Conservation (phyloP, 371 early-diverging fungal genomes). For the Mucor piriformis region DNA sequence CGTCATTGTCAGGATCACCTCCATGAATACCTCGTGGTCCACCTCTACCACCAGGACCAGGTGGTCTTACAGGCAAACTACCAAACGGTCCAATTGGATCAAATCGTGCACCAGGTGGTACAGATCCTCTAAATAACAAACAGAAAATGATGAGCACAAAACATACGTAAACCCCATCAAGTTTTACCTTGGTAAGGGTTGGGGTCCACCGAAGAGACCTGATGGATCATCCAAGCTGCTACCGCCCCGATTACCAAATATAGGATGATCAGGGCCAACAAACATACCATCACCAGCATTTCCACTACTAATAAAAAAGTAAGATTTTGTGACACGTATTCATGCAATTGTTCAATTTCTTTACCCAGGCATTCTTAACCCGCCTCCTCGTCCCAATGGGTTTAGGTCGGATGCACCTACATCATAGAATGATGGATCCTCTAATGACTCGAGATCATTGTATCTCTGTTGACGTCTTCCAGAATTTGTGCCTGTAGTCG, state of each 20-base stretch:
- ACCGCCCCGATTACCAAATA: slow-evolving; percentile 65
- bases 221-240: slow-evolving; percentile 30
- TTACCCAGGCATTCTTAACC: slow-evolving; percentile 54
- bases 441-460: not conserved
- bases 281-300: slow-evolving; percentile 80
- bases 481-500: not conserved
- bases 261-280: slow-evolving; percentile 91
- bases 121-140: slow-evolving; percentile 60
- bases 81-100: slow-evolving; percentile 92
- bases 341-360: not conserved
- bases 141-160: not conserved
- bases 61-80: slow-evolving; percentile 44
- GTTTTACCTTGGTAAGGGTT: slow-evolving; percentile 51
- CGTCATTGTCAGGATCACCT: slow-evolving; percentile 83
- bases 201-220: slow-evolving; percentile 55
- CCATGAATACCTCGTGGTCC: slow-evolving; percentile 48
- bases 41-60: slow-evolving; percentile 51
- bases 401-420: slow-evolving; percentile 66
- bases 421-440: slow-evolving; percentile 39
- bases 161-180: not conserved
- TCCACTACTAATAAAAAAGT: slow-evolving; percentile 61
- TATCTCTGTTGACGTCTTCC: slow-evolving; percentile 2
- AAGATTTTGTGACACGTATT: not conserved
- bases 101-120: slow-evolving; percentile 94
- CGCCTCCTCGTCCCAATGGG: slow-evolving; percentile 43